Conservation (phyloP, 345 rosid species). For the Salix brachista region DNA sequence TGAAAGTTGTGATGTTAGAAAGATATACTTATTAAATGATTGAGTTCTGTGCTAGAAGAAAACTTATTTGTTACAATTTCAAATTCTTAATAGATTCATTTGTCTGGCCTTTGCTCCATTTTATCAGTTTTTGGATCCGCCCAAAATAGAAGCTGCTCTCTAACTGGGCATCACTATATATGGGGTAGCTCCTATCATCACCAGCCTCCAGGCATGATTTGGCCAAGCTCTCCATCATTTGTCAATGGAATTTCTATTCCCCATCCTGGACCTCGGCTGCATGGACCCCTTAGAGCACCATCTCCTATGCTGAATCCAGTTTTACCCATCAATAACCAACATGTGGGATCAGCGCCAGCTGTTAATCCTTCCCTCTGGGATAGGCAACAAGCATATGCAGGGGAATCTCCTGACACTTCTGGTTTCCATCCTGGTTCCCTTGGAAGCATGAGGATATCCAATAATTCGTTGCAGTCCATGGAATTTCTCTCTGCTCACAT, state of each 20-base stretch:
- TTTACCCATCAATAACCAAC: conserved; percentile 61
- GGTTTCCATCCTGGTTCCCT: conserved; percentile 53
- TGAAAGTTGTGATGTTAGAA: background rate
- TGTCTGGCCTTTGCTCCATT: conserved; percentile 6
- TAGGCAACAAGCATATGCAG: conserved; percentile 56
- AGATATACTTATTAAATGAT: background rate
- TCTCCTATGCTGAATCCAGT: conserved; percentile 52
- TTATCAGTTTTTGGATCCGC: conserved; percentile 65
- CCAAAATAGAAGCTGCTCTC: conserved; percentile 58
- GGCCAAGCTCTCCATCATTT: conserved; percentile 84
- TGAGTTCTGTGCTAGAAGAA: background rate
- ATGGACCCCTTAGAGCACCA: conserved; percentile 63
- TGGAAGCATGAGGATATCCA: conserved; percentile 46
- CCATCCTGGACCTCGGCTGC: conserved; percentile 51
- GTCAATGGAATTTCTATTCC: conserved; percentile 48
- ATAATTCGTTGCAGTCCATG: conserved; percentile 32
- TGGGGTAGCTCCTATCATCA: conserved; percentile 73
- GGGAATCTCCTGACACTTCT: conserved; percentile 72
- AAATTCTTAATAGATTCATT: background rate
- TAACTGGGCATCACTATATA: conserved; percentile 49
- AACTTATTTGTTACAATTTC: no score
- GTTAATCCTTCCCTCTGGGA: conserved; percentile 78
- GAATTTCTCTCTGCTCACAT: conserved; percentile 37
- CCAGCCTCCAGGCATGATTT: conserved; percentile 57
- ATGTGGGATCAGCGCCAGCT: conserved; percentile 81